Base-by-base conservation (phyloP, 2,329 filamentous ascomycete genomes). In the Bipolaris victoriae region DNA sequence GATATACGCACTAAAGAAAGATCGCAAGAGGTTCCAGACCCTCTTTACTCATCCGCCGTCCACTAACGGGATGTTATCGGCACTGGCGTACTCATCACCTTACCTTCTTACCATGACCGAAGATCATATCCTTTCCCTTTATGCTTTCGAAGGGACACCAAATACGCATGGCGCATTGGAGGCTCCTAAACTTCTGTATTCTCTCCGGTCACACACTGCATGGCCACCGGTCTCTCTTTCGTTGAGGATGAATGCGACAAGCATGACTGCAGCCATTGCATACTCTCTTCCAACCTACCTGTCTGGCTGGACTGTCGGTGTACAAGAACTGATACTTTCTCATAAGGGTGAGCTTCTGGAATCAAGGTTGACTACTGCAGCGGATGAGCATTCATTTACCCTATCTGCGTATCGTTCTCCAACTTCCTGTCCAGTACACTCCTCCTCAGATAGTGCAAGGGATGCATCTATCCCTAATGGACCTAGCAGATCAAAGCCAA, bases 291-390 rank as follows among this genome's bases (percentile, higher is more conserved):
- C 89, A 15, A 90, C 90, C 2, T 86, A 88, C 65, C 82, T 88
- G 3, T 87, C 87, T 41, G 92, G 92, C 26, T 97, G 93, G 91
- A 92, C 90, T 7, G 84, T 97, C 15, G 93, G 92, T 2, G 86
- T 98, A n/a, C 94, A 98, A 74, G 94, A 97, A 74, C 80, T 97
- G 41, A 87, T 89, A 56, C 83, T 96, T n/a, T 77, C 76, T 33
- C 74, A 74, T 49, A 72, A 77, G 45, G 84, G 84, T 6, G 77
- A 76, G 13, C 72, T 85, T 0, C 66, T 81, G 1, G 76, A 78
- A 35, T 84, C 83, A 2, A 79, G 82, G 6, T 65, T 84, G 3
- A 77, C 83, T 15, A 81, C 81, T 2, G 81, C 82, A n/a, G 75
- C 82, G 16, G 78, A 81, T 18, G 76, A 80, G 50, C 78, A 79